These are phyloP conservation scores for Cercophora sp. DNA, from an alignment of 495 filamentous ascomycete species.

Conservation along the genomic window DNA sequence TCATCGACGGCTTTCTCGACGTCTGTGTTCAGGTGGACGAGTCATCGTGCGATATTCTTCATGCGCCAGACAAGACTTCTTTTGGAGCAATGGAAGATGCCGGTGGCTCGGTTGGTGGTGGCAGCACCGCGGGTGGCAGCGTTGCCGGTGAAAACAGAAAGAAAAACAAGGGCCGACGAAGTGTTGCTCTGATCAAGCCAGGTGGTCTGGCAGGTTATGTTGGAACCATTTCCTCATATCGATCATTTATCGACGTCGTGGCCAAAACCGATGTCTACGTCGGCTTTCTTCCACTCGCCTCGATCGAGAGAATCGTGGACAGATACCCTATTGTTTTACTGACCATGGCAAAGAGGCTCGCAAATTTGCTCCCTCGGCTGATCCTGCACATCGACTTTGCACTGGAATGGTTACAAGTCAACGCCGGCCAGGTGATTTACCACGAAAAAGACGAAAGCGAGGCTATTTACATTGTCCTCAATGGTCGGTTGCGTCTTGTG, in stretches of 20 bases:
- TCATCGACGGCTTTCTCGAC: slow-evolving; percentile 95
- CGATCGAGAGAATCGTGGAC: slow-evolving; percentile 88
- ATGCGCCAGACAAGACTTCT: slow-evolving; percentile 30
- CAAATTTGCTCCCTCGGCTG: slow-evolving; percentile 81
- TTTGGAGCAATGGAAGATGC: slow-evolving; percentile 32
- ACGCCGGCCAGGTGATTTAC: slow-evolving; percentile 89
- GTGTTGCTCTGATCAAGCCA: slow-evolving; percentile 89
- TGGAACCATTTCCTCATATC: slow-evolving; percentile 86
- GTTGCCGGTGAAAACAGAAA: slow-evolving; percentile 19
- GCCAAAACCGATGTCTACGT: slow-evolving; percentile 99
- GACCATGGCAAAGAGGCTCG: slow-evolving; percentile 92
- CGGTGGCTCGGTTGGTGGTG: slow-evolving; percentile 24
- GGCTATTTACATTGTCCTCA: slow-evolving; percentile 96
- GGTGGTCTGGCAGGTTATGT: slow-evolving; percentile 93
- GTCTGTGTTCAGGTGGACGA: slow-evolving; percentile 58
- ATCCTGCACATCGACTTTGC: slow-evolving; percentile 98
- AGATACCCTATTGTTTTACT: slow-evolving; percentile 85
- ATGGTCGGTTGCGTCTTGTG: slow-evolving; percentile 79
- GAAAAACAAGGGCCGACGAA: slow-evolving; percentile 41
- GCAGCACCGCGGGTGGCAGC: slow-evolving; percentile 18
- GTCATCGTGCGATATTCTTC: slow-evolving; percentile 32
- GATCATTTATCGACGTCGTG: slow-evolving; percentile 93
- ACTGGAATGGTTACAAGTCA: slow-evolving; percentile 95
- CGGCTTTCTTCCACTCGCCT: slow-evolving; percentile 82
- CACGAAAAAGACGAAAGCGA: slow-evolving; percentile 95